These are phyloP conservation scores for Massarina eburnea DNA, from an alignment of 2,329 filamentous ascomycete species.

Conservation along the genomic window DNA sequence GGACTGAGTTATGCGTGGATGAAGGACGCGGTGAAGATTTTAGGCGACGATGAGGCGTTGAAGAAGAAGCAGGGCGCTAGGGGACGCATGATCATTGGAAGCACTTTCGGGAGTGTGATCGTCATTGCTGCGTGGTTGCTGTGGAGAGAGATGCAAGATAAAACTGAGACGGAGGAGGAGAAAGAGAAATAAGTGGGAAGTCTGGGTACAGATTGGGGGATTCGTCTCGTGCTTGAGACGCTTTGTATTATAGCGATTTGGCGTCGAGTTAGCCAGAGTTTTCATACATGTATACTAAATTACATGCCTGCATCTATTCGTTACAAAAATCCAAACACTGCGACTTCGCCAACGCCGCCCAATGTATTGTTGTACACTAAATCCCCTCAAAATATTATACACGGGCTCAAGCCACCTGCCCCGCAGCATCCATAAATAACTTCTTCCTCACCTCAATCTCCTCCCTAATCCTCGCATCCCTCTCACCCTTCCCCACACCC, in stretches of 20 bases:
- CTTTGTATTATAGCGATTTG: conserved; percentile 1
- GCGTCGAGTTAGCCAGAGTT: background rate
- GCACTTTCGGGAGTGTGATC: conserved; percentile 50
- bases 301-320: background rate
- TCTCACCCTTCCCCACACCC: conserved; percentile 40
- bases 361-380: conserved; percentile 8
- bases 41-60: conserved; percentile 55
- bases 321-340: background rate
- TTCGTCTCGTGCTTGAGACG: background rate
- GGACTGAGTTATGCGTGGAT: conserved; percentile 88
- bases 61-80: conserved; percentile 52
- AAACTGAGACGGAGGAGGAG: conserved; percentile 14
- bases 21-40: conserved; percentile 88
- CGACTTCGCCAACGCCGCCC: conserved; percentile 7
- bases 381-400: background rate
- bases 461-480: conserved; percentile 28
- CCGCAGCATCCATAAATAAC: conserved; percentile 20
- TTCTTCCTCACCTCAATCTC: conserved; percentile 35
- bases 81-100: conserved; percentile 51
- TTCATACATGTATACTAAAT: conserved; percentile 5
- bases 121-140: conserved; percentile 40
- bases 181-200: background rate
- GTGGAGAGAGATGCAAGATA: conserved; percentile 19
- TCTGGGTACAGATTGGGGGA: background rate
- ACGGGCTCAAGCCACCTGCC: conserved; percentile 6